Evolutionary conservation across 257 asterid genomes (phyloP).

Genomic region (Gentiana straminea): DNA sequence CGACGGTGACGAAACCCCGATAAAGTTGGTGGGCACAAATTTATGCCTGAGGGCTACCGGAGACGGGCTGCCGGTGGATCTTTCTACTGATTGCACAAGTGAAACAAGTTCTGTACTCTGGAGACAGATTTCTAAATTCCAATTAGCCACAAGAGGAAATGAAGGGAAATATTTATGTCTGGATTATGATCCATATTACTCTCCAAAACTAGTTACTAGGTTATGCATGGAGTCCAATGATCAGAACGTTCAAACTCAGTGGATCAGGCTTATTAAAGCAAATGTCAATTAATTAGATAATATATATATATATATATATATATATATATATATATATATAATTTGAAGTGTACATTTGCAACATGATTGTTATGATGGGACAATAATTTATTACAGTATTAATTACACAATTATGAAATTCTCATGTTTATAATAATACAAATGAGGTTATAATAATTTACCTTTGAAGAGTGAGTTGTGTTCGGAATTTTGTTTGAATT

Average conservation of each 20-base stretch:
- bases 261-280: slow-evolving; percentile 43
- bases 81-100: slow-evolving; percentile 32
- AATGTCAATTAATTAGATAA: no score
- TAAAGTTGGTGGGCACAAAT: slow-evolving; percentile 21
- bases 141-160: slow-evolving; percentile 18
- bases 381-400: no score
- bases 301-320: no score
- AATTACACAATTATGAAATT: no score
- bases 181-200: slow-evolving; percentile 24
- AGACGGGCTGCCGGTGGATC: slow-evolving; percentile 20
- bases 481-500: no score
- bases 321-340: no score
- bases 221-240: slow-evolving; percentile 25
- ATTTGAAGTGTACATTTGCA: no score
- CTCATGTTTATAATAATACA: no score
- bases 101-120: slow-evolving; percentile 18
- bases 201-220: slow-evolving; percentile 24
- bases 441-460: no score
- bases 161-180: slow-evolving; percentile 27
- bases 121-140: slow-evolving; percentile 19
- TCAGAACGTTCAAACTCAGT: slow-evolving; percentile 50
- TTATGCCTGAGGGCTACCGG: slow-evolving; percentile 29
- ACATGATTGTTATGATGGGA: no score
- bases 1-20: slow-evolving; percentile 21
- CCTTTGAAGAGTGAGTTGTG: no score